These are phyloP conservation scores for Helianthus annuus DNA, from an alignment of 129 eudicot genomes.

Conservation along the genomic window HanXRQr2.0-SUNRISE NC_035445.2:171436689-171437188, in stretches of 20 bases:
- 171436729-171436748: conserved; percentile 46
- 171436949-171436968: background rate
- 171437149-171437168: too few relatives aligned
- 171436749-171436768: conserved; percentile 96
- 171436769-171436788: conserved; percentile 86
- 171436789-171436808: conserved; percentile 76
- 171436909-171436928: background rate
- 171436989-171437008: too few relatives aligned
- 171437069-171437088: too few relatives aligned
- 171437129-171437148: too few relatives aligned
- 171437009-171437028: too few relatives aligned
- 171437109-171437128: too few relatives aligned
- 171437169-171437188: too few relatives aligned
- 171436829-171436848: conserved; percentile 98
- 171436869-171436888: conserved; percentile 3
- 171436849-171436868: conserved; percentile 88
- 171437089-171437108: too few relatives aligned
- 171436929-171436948: background rate
- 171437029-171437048: too few relatives aligned
- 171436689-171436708: conserved; percentile 59
- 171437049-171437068: too few relatives aligned
- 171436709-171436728: conserved; percentile 27
- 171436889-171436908: background rate
- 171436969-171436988: background rate
- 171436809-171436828: conserved; percentile 86